Conservation (phyloP, 164 flowering plant genomes). For the Akebia trifoliata region DNA sequence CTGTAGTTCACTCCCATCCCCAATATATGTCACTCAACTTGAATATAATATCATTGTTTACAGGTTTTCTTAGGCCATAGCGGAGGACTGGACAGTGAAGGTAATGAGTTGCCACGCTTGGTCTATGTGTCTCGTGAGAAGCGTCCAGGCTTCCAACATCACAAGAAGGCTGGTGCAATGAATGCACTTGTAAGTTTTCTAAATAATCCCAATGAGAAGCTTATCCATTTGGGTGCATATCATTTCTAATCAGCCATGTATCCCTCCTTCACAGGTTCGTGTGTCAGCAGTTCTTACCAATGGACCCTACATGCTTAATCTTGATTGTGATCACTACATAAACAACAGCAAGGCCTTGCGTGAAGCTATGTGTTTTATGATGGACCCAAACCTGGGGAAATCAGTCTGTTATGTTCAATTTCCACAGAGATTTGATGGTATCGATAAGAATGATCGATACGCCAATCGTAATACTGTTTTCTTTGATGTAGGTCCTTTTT, state of each 20-base stretch:
- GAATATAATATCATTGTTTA: background rate
- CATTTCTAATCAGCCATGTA: too few species aligned
- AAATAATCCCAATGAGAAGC: background rate
- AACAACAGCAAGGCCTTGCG: constrained; percentile 95
- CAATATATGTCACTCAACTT: background rate
- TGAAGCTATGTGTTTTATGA: constrained; percentile 97
- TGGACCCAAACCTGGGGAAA: constrained; percentile 96
- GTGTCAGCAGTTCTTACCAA: constrained; percentile 93
- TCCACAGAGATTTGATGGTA: constrained; percentile 98
- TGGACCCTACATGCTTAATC: constrained; percentile 92
- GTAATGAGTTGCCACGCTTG: constrained; percentile 80
- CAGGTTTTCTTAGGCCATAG: constrained; percentile 92
- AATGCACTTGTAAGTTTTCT: constrained; percentile 70
- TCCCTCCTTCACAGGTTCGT: constrained; percentile 54
- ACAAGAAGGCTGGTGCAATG: constrained; percentile 98
- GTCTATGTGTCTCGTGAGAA: constrained; percentile 97
- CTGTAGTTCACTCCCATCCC: too few species aligned
- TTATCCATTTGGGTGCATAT: too few species aligned
- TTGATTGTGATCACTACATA: constrained; percentile 98
- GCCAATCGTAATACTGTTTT: constrained; percentile 93
- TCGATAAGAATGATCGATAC: constrained; percentile 90
- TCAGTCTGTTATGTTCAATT: constrained; percentile 93
- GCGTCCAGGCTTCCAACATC: constrained; percentile 93
- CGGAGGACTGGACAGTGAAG: constrained; percentile 84
- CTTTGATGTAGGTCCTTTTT: constrained; percentile 95